phyloP scores from a whole-genome alignment of 768 basidiomycete species.

The Pleurotus ostreatus region DNA sequence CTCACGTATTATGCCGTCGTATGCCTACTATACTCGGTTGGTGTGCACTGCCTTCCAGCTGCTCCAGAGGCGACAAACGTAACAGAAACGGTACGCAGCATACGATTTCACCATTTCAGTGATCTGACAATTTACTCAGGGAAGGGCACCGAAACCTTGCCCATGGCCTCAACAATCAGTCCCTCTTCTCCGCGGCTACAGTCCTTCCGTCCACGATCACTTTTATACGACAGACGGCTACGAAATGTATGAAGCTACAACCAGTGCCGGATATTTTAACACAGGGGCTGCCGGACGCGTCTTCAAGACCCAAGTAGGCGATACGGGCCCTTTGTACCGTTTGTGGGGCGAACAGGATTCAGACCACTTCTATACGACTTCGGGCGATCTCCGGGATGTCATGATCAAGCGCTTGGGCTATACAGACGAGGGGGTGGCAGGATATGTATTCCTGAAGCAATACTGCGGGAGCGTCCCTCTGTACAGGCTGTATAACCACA shows the following conservation, averaged over 20 bases:
- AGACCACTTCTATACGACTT: neutral
- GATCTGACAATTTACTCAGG: neutral
- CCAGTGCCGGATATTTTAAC: neutral
- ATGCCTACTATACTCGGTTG: neutral
- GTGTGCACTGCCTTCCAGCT: neutral
- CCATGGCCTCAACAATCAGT: neutral
- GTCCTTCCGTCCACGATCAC: neutral
- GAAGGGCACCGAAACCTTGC: neutral
- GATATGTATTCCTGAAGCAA: constrained; percentile 3
- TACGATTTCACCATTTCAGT: neutral
- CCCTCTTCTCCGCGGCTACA: neutral
- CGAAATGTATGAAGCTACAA: neutral
- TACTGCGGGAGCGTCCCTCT: neutral
- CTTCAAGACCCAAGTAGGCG: neutral
- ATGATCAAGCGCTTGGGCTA: neutral
- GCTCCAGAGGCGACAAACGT: neutral
- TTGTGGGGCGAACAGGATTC: neutral
- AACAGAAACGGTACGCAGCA: neutral
- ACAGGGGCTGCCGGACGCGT: neutral
- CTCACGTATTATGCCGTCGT: neutral
- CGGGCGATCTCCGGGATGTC: neutral
- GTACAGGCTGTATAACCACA: neutral
- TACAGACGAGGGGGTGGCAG: neutral
- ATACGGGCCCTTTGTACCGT: neutral
- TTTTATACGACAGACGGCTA: neutral